phyloP scores from a whole-genome alignment of 345 rosid species.

The Laguncularia racemosa region DNA sequence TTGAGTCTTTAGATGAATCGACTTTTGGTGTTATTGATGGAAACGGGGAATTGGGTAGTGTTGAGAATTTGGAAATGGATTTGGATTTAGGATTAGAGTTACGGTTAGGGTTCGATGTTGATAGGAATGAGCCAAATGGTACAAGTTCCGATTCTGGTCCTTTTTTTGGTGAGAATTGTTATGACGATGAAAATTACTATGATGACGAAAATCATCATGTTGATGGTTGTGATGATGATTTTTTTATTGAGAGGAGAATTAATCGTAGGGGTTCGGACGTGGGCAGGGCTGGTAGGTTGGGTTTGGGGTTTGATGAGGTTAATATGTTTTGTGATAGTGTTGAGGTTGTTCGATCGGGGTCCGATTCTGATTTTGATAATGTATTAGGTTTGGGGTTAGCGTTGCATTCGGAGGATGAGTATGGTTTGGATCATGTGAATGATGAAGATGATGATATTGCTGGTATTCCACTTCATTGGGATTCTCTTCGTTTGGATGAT shows the following conservation, averaged over 20 bases:
- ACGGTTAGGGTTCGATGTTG: conserved; percentile 23
- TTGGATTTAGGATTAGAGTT: conserved; percentile 28
- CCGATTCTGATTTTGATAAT: conserved; percentile 39
- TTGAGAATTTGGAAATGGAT: conserved; percentile 33
- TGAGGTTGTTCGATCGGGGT: conserved; percentile 30
- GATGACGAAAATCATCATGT: conserved; percentile 19
- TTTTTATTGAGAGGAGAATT: too few relatives aligned
- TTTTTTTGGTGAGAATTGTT: conserved; percentile 17
- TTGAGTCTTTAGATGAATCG: conserved; percentile 24
- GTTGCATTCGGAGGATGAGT: conserved; percentile 47
- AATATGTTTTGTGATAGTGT: conserved; percentile 10
- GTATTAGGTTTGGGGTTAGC: conserved; percentile 31
- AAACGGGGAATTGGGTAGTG: conserved; percentile 16
- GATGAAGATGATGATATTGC: conserved; percentile 42
- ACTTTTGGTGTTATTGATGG: conserved; percentile 39
- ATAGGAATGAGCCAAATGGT: conserved; percentile 3
- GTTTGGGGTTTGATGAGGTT: too few relatives aligned
- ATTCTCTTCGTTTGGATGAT: conserved; percentile 66
- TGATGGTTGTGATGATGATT: neutral
- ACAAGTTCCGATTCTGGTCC: neutral
- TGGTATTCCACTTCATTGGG: conserved; percentile 59
- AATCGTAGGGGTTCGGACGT: too few relatives aligned
- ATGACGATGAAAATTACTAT: conserved; percentile 13
- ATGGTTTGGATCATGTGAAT: conserved; percentile 26
- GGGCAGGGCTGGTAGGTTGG: too few relatives aligned